phyloP scores from a whole-genome alignment of 2,329 filamentous ascomycete genomes.

The Coniosporium tulheliwenetii region DNA sequence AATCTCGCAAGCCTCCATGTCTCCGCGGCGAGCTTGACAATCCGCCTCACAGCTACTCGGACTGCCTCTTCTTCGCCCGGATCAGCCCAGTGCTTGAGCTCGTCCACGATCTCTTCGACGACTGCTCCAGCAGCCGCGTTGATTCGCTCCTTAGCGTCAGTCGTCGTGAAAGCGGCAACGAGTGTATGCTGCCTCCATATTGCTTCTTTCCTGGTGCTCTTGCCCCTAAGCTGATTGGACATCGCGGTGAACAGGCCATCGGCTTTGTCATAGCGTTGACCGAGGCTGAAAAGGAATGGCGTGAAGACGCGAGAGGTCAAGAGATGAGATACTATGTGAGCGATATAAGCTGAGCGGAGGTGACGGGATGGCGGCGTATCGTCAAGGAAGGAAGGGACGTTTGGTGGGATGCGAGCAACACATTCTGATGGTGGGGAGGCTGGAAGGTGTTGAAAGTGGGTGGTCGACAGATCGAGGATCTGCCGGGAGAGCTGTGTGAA shows the following conservation, averaged over 20 bases:
- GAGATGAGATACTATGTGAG: conserved; percentile 40
- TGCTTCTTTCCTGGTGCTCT: conserved; percentile 39
- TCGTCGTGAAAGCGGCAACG: conserved; percentile 39
- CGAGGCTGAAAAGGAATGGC: conserved; percentile 41
- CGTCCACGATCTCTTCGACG: conserved; percentile 40
- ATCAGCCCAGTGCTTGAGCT: conserved; percentile 37
- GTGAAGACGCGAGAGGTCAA: conserved; percentile 40
- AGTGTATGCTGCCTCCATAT: conserved; percentile 44
- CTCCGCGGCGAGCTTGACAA: conserved; percentile 42
- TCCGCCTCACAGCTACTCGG: conserved; percentile 33
- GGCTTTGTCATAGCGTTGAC: conserved; percentile 38
- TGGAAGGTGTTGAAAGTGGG: conserved; percentile 36
- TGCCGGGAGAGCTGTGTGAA: conserved; percentile 35
- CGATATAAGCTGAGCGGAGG: conserved; percentile 36
- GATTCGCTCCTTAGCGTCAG: conserved; percentile 39
- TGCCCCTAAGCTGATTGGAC: conserved; percentile 39
- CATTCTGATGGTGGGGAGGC: conserved; percentile 34
- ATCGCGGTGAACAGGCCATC: conserved; percentile 39
- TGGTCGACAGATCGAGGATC: conserved; percentile 34
- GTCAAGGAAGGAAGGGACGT: conserved; percentile 38
- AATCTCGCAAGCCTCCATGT: conserved; percentile 43
- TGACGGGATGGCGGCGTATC: conserved; percentile 35
- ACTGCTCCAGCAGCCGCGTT: conserved; percentile 39
- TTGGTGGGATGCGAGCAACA: conserved; percentile 33
- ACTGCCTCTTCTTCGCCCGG: conserved; percentile 34